Percentiles rank a stretch among this genome's conserved stretches.
These are phyloP conservation scores for Suillus sp. DNA, from an alignment of 768 basidiomycete species.

Conservation along the genomic window DNA sequence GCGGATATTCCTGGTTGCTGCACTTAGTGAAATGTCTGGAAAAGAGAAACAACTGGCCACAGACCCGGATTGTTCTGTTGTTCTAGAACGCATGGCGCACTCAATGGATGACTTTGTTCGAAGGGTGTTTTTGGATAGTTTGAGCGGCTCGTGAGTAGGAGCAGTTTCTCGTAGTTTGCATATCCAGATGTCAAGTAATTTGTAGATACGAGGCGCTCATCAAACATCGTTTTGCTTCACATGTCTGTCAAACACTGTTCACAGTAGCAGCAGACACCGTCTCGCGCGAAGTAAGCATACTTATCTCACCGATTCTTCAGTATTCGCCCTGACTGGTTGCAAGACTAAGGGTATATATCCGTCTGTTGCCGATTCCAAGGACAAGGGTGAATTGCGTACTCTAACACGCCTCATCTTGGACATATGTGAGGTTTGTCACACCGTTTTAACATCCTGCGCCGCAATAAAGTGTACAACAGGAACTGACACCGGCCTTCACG, in stretches of 20 bases:
- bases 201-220: constrained; percentile 62
- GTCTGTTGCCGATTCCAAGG: constrained; percentile 44
- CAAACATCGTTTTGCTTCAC: constrained; percentile 89
- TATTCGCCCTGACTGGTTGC: neutral
- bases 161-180: constrained; percentile 12
- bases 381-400: constrained; percentile 66
- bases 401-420: constrained; percentile 65
- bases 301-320: constrained; percentile 1
- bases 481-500: constrained; percentile 65
- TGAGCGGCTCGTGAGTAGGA: constrained; percentile 81
- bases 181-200: constrained; percentile 10
- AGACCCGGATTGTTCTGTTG: constrained; percentile 90
- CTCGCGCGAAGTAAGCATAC: constrained; percentile 59
- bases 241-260: constrained; percentile 92
- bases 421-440: constrained; percentile 56
- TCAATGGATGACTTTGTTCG: constrained; percentile 98
- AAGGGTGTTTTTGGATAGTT: constrained; percentile 84
- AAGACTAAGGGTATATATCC: constrained; percentile 61
- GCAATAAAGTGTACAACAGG: constrained; percentile 42
- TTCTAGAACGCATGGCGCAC: constrained; percentile 86
- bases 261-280: constrained; percentile 64
- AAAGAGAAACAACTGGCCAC: constrained; percentile 91
- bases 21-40: constrained; percentile 78
- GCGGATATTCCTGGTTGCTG: constrained; percentile 77
- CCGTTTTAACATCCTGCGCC: constrained; percentile 19